These are phyloP conservation scores for Globisporangium radiosum DNA, from an alignment of 352 stramenopile species.

Conservation along the genomic window DNA sequence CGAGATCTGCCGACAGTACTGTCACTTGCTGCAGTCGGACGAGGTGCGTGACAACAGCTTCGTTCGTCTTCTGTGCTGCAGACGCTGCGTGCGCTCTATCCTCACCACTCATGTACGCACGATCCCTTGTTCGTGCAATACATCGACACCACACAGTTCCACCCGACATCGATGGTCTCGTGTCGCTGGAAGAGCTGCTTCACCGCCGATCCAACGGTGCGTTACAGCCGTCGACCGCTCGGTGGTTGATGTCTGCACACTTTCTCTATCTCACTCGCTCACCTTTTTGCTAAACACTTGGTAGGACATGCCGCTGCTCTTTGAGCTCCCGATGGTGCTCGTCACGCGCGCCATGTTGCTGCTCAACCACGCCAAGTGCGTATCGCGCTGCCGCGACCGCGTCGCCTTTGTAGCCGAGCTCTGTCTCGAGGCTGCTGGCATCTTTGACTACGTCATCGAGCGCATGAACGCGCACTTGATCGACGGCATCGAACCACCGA, in stretches of 20 bases:
- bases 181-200: constrained; percentile 16
- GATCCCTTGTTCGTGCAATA: not conserved
- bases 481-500: constrained; percentile 6
- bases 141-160: constrained; percentile 2
- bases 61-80: not conserved
- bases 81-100: not conserved
- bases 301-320: constrained; percentile 21
- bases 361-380: constrained; percentile 17
- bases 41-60: not conserved
- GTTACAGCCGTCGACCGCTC: not conserved
- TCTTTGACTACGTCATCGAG: constrained; percentile 14
- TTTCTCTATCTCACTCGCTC: not conserved
- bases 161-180: not conserved
- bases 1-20: constrained; percentile 10
- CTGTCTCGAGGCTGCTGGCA: constrained; percentile 15
- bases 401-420: constrained; percentile 4
- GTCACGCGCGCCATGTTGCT: constrained; percentile 21
- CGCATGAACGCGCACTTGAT: constrained; percentile 12
- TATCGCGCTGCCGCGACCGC: constrained; percentile 6
- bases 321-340: constrained; percentile 32
- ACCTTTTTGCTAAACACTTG: no score
- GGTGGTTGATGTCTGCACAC: not conserved
- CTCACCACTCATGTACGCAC: not conserved
- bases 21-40: not conserved
- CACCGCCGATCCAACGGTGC: constrained; percentile 10